phyloP scores from a whole-genome alignment of 2,329 filamentous ascomycete species.

The Plectosphaerella sp. region DNA sequence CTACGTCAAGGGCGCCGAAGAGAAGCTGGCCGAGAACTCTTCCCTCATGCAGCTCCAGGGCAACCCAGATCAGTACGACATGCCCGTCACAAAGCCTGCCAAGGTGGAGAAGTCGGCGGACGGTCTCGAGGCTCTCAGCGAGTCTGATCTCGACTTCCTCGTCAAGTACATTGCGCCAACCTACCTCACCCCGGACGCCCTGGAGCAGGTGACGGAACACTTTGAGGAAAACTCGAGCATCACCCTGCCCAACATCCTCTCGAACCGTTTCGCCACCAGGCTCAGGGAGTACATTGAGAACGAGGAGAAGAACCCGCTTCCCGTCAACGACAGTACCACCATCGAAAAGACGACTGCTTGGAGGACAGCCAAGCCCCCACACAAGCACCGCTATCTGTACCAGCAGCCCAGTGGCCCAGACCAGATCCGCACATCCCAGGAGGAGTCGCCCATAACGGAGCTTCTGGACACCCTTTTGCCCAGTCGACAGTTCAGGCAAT shows the following conservation, averaged over 20 bases:
- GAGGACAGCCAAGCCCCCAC: conserved; percentile 79
- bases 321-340: conserved; percentile 39
- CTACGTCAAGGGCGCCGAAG: conserved; percentile 82
- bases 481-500: conserved; percentile 80
- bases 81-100: conserved; percentile 61
- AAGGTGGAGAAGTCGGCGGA: conserved; percentile 19
- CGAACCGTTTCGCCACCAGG: conserved; percentile 67
- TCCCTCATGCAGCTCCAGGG: conserved; percentile 90
- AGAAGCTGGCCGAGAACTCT: conserved; percentile 83
- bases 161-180: conserved; percentile 85
- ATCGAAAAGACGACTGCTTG: conserved; percentile 59
- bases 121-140: conserved; percentile 48
- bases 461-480: conserved; percentile 80
- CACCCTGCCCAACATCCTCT: conserved; percentile 73
- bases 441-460: conserved; percentile 64
- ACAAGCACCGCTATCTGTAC: conserved; percentile 93
- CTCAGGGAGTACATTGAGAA: conserved; percentile 68
- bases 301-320: conserved; percentile 49
- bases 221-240: conserved; percentile 84
- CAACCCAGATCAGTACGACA: conserved; percentile 84
- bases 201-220: conserved; percentile 73
- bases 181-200: conserved; percentile 87
- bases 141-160: conserved; percentile 81
- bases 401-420: conserved; percentile 49
- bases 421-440: conserved; percentile 27